A percentile compares a stretch with the other conserved stretches of the same genome.
Evolutionary conservation across 768 basidiomycete genomes (phyloP).

Genomic region (Auriculariales sp.): DNA sequence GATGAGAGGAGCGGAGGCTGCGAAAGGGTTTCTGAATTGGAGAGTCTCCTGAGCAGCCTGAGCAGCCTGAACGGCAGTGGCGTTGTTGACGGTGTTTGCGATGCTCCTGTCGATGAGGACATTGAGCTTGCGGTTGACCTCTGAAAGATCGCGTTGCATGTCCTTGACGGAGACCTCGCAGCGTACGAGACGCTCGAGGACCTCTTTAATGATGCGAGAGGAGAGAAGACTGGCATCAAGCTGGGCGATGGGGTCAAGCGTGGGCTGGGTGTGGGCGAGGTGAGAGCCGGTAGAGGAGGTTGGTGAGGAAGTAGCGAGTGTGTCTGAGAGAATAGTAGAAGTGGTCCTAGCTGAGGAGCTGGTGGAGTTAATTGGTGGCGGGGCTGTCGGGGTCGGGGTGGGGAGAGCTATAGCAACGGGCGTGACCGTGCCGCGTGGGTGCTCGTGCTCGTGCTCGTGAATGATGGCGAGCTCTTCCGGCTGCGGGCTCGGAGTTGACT

Average conservation of each 20-base stretch:
- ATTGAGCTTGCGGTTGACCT: conserved; percentile 66
- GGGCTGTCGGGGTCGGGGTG: conserved; percentile 25
- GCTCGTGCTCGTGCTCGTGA: conserved; percentile 6
- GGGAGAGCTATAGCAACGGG: conserved; percentile 15
- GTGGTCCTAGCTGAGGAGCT: conserved; percentile 22
- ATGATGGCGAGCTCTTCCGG: neutral
- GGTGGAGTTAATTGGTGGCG: conserved; percentile 20
- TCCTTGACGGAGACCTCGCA: conserved; percentile 58
- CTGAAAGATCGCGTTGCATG: conserved; percentile 57
- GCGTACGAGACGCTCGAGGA: conserved; percentile 57
- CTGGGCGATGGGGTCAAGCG: conserved; percentile 29
- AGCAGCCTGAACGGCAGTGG: conserved; percentile 12
- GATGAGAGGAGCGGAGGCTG: conserved; percentile 17
- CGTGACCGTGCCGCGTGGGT: conserved; percentile 15
- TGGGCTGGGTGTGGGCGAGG: conserved; percentile 39
- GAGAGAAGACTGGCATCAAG: conserved; percentile 65
- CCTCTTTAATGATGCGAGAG: conserved; percentile 62
- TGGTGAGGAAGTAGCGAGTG: conserved; percentile 53
- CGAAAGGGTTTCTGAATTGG: conserved; percentile 71
- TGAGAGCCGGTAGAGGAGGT: conserved; percentile 67
- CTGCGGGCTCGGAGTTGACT: conserved; percentile 49
- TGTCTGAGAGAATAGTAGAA: conserved; percentile 28
- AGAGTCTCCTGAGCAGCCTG: conserved; percentile 29
- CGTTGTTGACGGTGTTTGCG: conserved; percentile 14
- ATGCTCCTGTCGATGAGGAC: conserved; percentile 57